A percentile compares a stretch with the other conserved stretches of the same genome.
phyloP scores from a whole-genome alignment of 768 basidiomycete genomes.

The Amyloporia xantha region DNA sequence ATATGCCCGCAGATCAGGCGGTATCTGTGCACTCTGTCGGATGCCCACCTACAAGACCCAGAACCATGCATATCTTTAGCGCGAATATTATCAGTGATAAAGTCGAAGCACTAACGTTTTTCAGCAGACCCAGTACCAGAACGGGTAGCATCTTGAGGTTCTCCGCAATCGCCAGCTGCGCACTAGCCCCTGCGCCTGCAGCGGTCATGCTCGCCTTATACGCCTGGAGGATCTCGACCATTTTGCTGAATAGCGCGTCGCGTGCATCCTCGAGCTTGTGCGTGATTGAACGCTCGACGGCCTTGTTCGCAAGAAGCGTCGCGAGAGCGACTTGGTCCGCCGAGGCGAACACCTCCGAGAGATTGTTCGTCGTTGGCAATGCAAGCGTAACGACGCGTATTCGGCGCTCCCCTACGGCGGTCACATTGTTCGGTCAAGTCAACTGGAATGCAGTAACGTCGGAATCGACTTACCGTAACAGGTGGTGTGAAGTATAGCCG shows the following conservation, averaged over 20 bases:
- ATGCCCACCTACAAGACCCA: conserved; percentile 65
- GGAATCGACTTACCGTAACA: conserved; percentile 57
- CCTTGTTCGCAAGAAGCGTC: conserved; percentile 51
- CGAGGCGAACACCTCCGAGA: conserved; percentile 50
- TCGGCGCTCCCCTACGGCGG: conserved; percentile 46
- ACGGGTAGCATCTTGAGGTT: conserved; percentile 95
- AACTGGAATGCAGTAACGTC: background rate
- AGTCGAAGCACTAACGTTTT: conserved; percentile 67
- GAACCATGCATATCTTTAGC: background rate
- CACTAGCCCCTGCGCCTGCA: conserved; percentile 87
- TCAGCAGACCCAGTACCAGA: conserved; percentile 81
- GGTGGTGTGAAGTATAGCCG: conserved; percentile 90
- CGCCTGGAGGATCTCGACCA: conserved; percentile 45
- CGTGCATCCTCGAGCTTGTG: conserved; percentile 53
- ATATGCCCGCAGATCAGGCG: conserved; percentile 92
- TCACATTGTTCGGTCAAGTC: no score
- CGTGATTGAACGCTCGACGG: conserved; percentile 48
- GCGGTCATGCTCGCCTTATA: conserved; percentile 95
- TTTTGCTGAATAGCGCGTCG: conserved; percentile 48
- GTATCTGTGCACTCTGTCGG: conserved; percentile 94
- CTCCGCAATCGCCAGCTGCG: conserved; percentile 86
- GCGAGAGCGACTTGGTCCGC: conserved; percentile 51
- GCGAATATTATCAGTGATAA: background rate
- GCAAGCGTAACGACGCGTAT: conserved; percentile 57
- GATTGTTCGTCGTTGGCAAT: conserved; percentile 50